A percentile compares a stretch with the other conserved stretches of the same genome.
These are phyloP conservation scores for Yamadazyma blattariae DNA, from an alignment of 1,139 yeast genomes.

Conservation along the genomic window DNA sequence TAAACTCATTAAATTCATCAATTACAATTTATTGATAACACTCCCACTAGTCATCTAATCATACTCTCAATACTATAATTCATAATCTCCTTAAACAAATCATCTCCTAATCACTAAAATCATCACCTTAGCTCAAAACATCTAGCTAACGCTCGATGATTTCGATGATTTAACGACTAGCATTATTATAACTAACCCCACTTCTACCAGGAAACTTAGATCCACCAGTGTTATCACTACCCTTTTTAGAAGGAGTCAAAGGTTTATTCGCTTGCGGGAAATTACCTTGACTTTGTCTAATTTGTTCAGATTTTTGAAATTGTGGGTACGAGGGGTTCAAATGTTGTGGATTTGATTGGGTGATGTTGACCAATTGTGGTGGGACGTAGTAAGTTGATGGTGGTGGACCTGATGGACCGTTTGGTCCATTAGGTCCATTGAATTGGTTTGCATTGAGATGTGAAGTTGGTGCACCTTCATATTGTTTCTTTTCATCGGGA, in stretches of 20 bases:
- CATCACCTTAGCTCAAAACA: too few species aligned
- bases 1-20: too few species aligned
- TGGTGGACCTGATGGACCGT: neutral
- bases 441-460: neutral
- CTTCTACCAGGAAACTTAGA: slow-evolving; percentile 35
- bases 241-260: neutral
- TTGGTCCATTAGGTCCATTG: neutral
- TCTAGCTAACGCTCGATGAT: too few species aligned
- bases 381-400: slow-evolving; percentile 9
- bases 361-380: slow-evolving; percentile 37
- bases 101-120: too few species aligned
- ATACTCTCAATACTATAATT: too few species aligned
- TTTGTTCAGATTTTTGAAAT: slow-evolving; percentile 31
- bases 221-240: slow-evolving; percentile 21
- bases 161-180: too few species aligned
- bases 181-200: slow-evolving; percentile 39
- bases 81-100: too few species aligned
- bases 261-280: slow-evolving; percentile 21
- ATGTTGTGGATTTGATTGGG: slow-evolving; percentile 34
- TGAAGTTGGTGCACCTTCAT: neutral
- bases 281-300: slow-evolving; percentile 32
- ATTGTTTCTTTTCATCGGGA: neutral
- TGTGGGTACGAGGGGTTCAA: slow-evolving; percentile 38
- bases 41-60: too few species aligned
- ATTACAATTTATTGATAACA: too few species aligned